phyloP scores from a whole-genome alignment of 108 stramenopile genomes.

The Chaetoceros tenuissimus region DNA sequence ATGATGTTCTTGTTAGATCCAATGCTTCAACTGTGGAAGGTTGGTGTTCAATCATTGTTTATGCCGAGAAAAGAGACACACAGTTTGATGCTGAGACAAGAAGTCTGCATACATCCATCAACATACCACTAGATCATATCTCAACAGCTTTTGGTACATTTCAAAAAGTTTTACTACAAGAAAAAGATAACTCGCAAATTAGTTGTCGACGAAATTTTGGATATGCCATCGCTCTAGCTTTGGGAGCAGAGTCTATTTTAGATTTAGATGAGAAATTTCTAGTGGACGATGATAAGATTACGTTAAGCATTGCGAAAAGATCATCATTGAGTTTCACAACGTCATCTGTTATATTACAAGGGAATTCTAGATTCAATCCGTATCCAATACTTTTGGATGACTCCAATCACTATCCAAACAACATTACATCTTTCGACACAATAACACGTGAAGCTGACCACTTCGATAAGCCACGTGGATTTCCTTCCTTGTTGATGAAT shows the following conservation, averaged over 20 bases:
- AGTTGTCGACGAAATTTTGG: constrained; percentile 26
- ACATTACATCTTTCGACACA: not conserved
- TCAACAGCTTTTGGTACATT: too few relatives aligned
- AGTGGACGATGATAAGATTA: not conserved
- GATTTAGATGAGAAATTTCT: constrained; percentile 37
- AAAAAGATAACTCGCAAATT: too few relatives aligned
- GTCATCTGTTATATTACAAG: not conserved
- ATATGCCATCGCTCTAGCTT: constrained; percentile 23
- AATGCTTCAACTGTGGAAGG: too few relatives aligned
- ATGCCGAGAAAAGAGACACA: too few relatives aligned
- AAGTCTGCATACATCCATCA: too few relatives aligned
- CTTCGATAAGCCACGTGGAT: constrained; percentile 32
- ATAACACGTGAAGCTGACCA: not conserved
- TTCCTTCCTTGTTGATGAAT: constrained; percentile 11
- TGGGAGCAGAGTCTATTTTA: constrained; percentile 23
- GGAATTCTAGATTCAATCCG: constrained; percentile 14
- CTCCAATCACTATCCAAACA: not conserved
- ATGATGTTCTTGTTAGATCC: too few relatives aligned
- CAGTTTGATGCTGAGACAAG: too few relatives aligned
- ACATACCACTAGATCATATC: too few relatives aligned
- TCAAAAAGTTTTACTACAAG: too few relatives aligned
- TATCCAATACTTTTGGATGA: constrained; percentile 5
- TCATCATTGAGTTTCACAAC: not conserved
- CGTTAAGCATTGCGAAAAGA: not conserved
- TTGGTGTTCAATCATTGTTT: too few relatives aligned